Base-by-base conservation (phyloP, 2,329 filamentous ascomycete genomes). In the Trichoderma atroviride region DNA sequence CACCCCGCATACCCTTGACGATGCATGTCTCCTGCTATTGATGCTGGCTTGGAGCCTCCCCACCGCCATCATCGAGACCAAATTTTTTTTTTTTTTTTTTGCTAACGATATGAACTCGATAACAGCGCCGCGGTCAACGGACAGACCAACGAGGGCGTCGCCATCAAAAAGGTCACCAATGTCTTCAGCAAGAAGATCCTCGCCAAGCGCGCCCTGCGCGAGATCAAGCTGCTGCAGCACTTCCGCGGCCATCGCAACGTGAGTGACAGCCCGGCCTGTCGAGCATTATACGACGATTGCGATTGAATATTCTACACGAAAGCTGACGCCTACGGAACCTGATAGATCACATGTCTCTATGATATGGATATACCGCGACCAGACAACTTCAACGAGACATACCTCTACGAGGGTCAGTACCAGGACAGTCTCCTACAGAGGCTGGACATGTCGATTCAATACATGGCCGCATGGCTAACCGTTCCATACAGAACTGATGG, bases 171-270 rank as follows among this genome's bases (percentile, higher is more conserved):
- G 84, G 93, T 99, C 80, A 99, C 96, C 85, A 99, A 99, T 92
- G 95, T 99, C 76, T 99, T 99, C 83, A 97, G 94, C 88, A 99
- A 99, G 85, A 98, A 98, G 89, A 99, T 99, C 75, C 87, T 99
- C 74, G 96, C 96, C 76, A 99, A 99, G 89, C 92, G 96, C 78
- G 96, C 96, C 61, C 83, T 99, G 85, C 90, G 96, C 81, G 96
- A 99, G 84, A 98, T 99, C 83, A 99, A 98, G 88, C 88, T 99
- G 75, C 87, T 99, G 73, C 95, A 98, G 84, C 96, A 99, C 83
- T 99, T 99, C 84, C 89, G 96, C 76, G 92, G 92, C 65, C 92
- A 95, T 78, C 90, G 92, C 77, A 95, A 95, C 81, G 91, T 94
- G 84, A 82, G 89, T 83, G 40, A 40, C 62, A 52, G 66, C 67